These are phyloP conservation scores for Pharnaceum exiguum DNA, from an alignment of 148 eudicot genomes.

Conservation along the genomic window DNA sequence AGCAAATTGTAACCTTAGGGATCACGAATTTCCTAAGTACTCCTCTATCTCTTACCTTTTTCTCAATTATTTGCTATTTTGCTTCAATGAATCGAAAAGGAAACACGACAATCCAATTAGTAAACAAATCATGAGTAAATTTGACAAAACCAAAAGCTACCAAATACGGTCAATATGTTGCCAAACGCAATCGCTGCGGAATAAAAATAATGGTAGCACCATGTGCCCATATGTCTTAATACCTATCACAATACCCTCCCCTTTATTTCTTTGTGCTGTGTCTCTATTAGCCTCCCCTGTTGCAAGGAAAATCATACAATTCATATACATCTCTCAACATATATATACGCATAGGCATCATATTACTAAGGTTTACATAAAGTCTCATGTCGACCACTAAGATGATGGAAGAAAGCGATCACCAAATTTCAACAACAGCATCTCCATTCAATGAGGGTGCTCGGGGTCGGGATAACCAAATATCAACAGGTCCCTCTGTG, in stretches of 20 bases:
- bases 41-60: not conserved
- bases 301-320: slow-evolving; percentile 4
- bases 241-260: too few species aligned
- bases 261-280: too few species aligned
- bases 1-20: slow-evolving; percentile 25
- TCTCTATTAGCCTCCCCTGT: not conserved
- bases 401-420: not conserved
- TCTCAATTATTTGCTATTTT: not conserved
- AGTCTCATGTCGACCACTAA: too few species aligned
- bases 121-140: slow-evolving; percentile 15
- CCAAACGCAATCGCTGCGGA: slow-evolving; percentile 19
- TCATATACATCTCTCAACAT: not conserved
- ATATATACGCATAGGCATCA: slow-evolving; percentile 3
- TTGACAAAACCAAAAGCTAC: slow-evolving; percentile 13
- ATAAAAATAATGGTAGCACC: slow-evolving; percentile 1
- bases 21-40: slow-evolving; percentile 1
- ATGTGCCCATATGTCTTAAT: slow-evolving; percentile 20
- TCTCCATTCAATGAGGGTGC: too few species aligned
- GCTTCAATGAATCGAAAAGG: slow-evolving; percentile 21
- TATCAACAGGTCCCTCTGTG: not conserved
- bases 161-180: not conserved
- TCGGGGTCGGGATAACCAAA: not conserved
- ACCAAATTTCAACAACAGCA: too few species aligned
- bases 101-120: not conserved
- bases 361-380: not conserved